Evolutionary conservation across 129 eudicot species (phyloP), one percentile per base, ranked within the genome.

Genomic region (Cynara cardunculus): DNA sequence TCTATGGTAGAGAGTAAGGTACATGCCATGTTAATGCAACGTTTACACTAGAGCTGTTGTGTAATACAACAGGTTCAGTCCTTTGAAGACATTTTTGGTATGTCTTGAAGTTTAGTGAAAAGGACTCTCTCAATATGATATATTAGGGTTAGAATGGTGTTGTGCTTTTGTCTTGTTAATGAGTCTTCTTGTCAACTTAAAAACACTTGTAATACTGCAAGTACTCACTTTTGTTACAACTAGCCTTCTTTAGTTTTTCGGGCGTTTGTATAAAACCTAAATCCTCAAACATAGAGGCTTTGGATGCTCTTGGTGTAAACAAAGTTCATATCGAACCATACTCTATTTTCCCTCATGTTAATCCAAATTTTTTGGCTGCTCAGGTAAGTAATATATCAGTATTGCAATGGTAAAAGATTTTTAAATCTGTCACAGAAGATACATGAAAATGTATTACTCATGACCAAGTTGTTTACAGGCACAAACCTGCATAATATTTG

Each of bases 401-500:
- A 30, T 70, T 0, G 31, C 3, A 21, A 74, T 44, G 56, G 14
- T 5, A 25, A 75, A 9, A 56, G 3, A 71, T n/a, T 56, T 18
- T 2, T 2, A 25, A 71, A 30, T 46, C 7, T 39, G 8, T 81
- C 44, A 62, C 30, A 8, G 27, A 27, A 13, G 19, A 35, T 22
- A 70, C 25, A 13, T 26, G 3, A 56, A 44, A 69, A 49, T 39
- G 64, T 32, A 77, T 46, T 46, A 56, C 66, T 61, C 61, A 65
- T 66, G 7, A 24, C 30, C 32, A 41, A 53, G 22, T 78, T 69
- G 84, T 39, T 77, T 75, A 84, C 80, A 44, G 80, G 78, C 78
- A 77, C 85, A 59, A 69, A 94, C 98, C 96, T 94, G 99, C 99
- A 94, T 49, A 94, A 86, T 44, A 86, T 72, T 86, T 92, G 90